A percentile compares a stretch with the other conserved stretches of the same genome.
These are phyloP conservation scores for Fraxinus velutina DNA, from an alignment of 305 asterid genomes.

Conservation along the genomic window DNA sequence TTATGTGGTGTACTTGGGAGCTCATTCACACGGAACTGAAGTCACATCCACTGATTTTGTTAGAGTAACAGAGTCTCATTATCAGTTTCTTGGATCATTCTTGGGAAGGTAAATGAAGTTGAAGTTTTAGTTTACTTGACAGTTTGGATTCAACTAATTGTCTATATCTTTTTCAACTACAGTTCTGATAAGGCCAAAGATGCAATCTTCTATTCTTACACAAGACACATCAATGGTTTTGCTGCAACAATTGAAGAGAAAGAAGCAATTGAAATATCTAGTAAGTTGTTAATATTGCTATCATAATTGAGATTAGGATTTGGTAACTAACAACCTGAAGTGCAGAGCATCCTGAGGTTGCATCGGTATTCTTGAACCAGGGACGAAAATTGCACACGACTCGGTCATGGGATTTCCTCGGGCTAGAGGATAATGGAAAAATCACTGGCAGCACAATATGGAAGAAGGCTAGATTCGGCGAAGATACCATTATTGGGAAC, in stretches of 20 bases:
- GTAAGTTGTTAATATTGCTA: conserved; percentile 33
- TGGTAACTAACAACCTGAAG: background rate
- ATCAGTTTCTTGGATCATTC: conserved; percentile 72
- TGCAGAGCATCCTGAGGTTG: conserved; percentile 69
- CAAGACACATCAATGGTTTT: conserved; percentile 84
- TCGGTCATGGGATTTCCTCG: conserved; percentile 86
- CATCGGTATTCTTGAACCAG: conserved; percentile 77
- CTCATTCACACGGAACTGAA: conserved; percentile 62
- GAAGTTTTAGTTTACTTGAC: background rate
- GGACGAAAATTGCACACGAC: conserved; percentile 82
- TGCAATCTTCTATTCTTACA: conserved; percentile 75
- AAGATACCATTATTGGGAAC: conserved; percentile 73
- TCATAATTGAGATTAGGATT: background rate
- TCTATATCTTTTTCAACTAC: background rate
- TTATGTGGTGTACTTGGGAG: conserved; percentile 90
- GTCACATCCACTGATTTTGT: conserved; percentile 51
- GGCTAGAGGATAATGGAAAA: conserved; percentile 52
- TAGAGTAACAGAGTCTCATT: conserved; percentile 58
- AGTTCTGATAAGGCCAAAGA: conserved; percentile 63
- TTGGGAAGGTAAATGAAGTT: conserved; percentile 67
- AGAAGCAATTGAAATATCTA: conserved; percentile 55
- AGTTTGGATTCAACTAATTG: background rate
- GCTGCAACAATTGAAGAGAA: conserved; percentile 78
- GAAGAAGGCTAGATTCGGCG: conserved; percentile 83
- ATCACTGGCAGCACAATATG: conserved; percentile 51